Evolutionary conservation across 2,329 filamentous ascomycete species (phyloP).

Genomic region (Trichoderma koningii): DNA sequence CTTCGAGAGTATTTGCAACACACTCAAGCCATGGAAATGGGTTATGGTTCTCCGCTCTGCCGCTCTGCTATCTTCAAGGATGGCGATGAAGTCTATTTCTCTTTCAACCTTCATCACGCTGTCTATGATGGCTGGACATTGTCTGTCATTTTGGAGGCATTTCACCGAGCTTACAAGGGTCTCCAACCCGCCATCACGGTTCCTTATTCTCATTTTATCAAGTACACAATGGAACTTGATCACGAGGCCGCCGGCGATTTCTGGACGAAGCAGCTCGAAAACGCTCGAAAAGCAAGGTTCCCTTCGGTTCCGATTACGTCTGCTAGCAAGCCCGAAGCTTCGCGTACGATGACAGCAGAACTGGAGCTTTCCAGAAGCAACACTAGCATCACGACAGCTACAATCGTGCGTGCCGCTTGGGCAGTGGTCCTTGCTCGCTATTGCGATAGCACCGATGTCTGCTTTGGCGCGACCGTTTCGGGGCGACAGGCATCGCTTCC

Average conservation of each 20-base stretch:
- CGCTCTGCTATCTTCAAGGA: slow-evolving; percentile 2
- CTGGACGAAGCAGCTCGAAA: not conserved
- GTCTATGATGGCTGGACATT: not conserved
- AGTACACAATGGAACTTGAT: slow-evolving; percentile 5
- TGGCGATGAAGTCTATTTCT: not conserved
- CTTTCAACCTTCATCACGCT: not conserved
- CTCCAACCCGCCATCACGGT: not conserved
- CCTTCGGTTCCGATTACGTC: not conserved
- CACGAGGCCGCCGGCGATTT: not conserved
- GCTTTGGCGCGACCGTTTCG: slow-evolving; percentile 5
- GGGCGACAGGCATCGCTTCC: not conserved
- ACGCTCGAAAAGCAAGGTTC: slow-evolving; percentile 1
- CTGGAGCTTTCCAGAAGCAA: not conserved
- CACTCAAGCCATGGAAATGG: not conserved
- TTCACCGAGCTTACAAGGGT: not conserved
- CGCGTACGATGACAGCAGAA: not conserved
- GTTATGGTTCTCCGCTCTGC: not conserved
- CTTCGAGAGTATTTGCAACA: not conserved
- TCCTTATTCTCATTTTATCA: not conserved
- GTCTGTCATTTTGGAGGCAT: not conserved
- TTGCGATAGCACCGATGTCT: slow-evolving; percentile 1
- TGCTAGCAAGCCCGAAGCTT: not conserved
- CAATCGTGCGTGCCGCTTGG: not conserved
- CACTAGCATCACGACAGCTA: not conserved
- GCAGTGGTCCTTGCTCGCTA: slow-evolving; percentile 1